These are phyloP conservation scores for Fusarium succisae DNA, from an alignment of 2,329 filamentous ascomycete genomes.

Conservation along the genomic window DNA sequence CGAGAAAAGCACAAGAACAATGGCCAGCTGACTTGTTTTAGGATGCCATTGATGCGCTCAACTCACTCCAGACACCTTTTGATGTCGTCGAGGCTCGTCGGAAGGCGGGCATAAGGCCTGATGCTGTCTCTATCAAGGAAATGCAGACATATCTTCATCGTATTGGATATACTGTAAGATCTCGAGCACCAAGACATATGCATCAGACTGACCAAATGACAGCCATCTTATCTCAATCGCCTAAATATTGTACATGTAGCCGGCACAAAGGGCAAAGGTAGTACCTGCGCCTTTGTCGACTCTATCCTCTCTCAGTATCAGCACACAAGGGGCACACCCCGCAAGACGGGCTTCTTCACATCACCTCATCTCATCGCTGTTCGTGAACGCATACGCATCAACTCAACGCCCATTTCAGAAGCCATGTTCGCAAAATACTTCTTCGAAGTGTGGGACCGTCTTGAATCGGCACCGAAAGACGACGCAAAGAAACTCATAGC, in stretches of 20 bases:
- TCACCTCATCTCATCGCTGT: conserved; percentile 75
- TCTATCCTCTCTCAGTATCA: conserved; percentile 68
- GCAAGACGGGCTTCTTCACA: conserved; percentile 71
- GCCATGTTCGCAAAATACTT: conserved; percentile 71
- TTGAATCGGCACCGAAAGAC: conserved; percentile 51
- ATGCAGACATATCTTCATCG: conserved; percentile 81
- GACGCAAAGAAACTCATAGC: conserved; percentile 49
- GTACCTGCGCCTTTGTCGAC: conserved; percentile 73
- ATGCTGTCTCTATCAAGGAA: conserved; percentile 76
- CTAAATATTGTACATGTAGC: conserved; percentile 76
- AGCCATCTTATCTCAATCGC: conserved; percentile 61
- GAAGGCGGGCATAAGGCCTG: conserved; percentile 76
- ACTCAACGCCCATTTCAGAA: conserved; percentile 66
- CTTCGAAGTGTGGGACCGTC: conserved; percentile 72
- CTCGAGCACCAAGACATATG: neutral
- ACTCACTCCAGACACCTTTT: conserved; percentile 90
- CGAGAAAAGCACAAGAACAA: neutral
- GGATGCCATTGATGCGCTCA: conserved; percentile 88
- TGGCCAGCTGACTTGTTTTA: conserved; percentile 48
- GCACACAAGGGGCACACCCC: conserved; percentile 45
- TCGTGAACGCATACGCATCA: conserved; percentile 72
- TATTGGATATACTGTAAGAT: conserved; percentile 74
- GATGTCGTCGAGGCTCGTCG: conserved; percentile 80
- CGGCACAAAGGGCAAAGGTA: conserved; percentile 82
- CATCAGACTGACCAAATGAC: neutral